phyloP scores from a whole-genome alignment of 2,329 filamentous ascomycete species.

The Sporothrix dimorphospora region DNA sequence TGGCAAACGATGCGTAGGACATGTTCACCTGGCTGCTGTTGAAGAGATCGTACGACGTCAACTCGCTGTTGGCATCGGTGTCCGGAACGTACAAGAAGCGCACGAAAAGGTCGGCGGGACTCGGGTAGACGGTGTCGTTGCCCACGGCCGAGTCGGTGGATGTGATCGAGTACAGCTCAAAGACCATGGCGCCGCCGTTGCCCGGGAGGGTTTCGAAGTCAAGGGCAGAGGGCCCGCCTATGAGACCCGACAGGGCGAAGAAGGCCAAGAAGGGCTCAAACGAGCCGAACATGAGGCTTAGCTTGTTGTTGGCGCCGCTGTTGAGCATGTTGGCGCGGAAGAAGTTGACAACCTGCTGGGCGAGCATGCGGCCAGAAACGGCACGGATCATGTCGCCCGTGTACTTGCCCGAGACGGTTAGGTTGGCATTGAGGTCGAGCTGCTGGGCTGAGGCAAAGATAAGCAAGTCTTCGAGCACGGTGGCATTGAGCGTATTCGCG shows the following conservation, averaged over 20 bases:
- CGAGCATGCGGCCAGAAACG: conserved; percentile 58
- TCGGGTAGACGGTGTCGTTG: conserved; percentile 38
- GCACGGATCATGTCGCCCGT: conserved; percentile 49
- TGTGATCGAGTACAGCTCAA: conserved; percentile 61
- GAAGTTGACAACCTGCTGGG: conserved; percentile 48
- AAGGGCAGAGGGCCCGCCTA: conserved; percentile 55
- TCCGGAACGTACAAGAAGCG: conserved; percentile 61
- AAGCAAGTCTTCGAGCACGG: conserved; percentile 58
- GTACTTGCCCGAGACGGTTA: conserved; percentile 57
- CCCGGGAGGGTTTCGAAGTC: conserved; percentile 57
- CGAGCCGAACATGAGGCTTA: conserved; percentile 59
- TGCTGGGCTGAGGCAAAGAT: conserved; percentile 70
- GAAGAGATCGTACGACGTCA: conserved; percentile 49
- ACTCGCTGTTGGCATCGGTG: conserved; percentile 43
- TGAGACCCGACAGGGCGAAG: conserved; percentile 54
- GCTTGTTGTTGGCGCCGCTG: conserved; percentile 47
- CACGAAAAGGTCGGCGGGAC: conserved; percentile 49
- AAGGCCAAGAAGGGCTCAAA: conserved; percentile 60
- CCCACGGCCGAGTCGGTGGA: conserved; percentile 37
- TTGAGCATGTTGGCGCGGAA: conserved; percentile 49
- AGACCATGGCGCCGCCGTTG: conserved; percentile 74
- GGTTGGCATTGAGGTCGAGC: conserved; percentile 57
- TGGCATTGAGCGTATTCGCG: conserved; percentile 43
- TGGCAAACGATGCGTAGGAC: conserved; percentile 46
- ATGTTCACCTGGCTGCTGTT: conserved; percentile 42